phyloP scores from a whole-genome alignment of 352 stramenopile species.

The Elongisporangium prolatum region DNA sequence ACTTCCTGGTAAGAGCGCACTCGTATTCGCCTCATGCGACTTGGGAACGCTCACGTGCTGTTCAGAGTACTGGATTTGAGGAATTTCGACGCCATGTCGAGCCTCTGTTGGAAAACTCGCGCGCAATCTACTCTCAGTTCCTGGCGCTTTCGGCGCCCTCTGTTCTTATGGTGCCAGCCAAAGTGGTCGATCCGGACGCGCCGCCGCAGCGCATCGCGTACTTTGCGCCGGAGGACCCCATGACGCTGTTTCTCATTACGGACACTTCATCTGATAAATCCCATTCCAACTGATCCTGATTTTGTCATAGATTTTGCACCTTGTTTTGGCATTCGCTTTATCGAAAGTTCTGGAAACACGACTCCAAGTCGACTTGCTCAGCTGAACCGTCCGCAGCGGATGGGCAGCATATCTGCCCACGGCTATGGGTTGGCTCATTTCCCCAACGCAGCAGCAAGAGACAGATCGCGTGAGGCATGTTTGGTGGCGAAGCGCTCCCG shows the following conservation, averaged over 20 bases:
- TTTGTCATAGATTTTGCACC: too few species aligned
- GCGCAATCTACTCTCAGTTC: slow-evolving; percentile 49
- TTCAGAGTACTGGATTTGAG: slow-evolving; percentile 65
- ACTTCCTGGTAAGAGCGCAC: slow-evolving; percentile 44
- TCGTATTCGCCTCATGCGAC: background rate
- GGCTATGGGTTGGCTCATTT: background rate
- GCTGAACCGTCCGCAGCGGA: background rate
- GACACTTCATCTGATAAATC: slow-evolving; percentile 1
- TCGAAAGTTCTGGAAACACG: background rate
- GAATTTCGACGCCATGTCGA: slow-evolving; percentile 67
- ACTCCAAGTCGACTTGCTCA: background rate
- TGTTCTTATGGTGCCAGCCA: slow-evolving; percentile 66
- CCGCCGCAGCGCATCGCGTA: slow-evolving; percentile 36
- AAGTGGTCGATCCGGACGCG: slow-evolving; percentile 28
- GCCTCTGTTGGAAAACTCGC: slow-evolving; percentile 55
- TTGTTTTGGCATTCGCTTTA: background rate
- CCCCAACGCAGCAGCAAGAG: background rate
- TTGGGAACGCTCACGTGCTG: slow-evolving; percentile 1
- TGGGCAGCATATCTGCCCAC: background rate
- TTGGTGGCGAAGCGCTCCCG: slow-evolving; percentile 57
- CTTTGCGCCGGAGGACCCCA: slow-evolving; percentile 49
- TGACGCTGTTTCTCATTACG: slow-evolving; percentile 61
- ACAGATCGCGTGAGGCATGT: slow-evolving; percentile 27
- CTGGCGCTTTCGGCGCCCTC: slow-evolving; percentile 42
- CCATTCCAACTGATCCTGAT: too few species aligned